These are phyloP conservation scores for Penicillium alfredii DNA, from an alignment of 495 filamentous ascomycete genomes.

Conservation along the genomic window DNA sequence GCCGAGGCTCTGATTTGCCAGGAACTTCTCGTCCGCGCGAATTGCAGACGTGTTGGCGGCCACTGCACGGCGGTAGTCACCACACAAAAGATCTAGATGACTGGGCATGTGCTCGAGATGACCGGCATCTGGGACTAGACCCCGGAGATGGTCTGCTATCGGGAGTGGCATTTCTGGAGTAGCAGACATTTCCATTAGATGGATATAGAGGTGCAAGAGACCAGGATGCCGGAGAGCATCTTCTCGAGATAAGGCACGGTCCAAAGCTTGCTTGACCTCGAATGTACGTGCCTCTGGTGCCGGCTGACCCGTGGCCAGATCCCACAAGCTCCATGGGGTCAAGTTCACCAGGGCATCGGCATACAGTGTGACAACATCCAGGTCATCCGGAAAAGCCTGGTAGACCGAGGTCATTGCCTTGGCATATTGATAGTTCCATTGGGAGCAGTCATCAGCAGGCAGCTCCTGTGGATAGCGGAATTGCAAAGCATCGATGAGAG, in stretches of 20 bases:
- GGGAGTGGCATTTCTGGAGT: constrained; percentile 53
- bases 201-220: constrained; percentile 64
- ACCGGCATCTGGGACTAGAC: constrained; percentile 58
- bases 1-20: constrained; percentile 41
- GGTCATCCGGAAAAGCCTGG: constrained; percentile 44
- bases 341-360: constrained; percentile 65
- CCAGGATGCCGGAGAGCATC: constrained; percentile 51
- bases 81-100: constrained; percentile 61
- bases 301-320: constrained; percentile 52
- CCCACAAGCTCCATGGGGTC: constrained; percentile 63
- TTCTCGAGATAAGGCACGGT: constrained; percentile 41
- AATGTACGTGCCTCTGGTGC: constrained; percentile 47
- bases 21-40: constrained; percentile 53
- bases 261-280: constrained; percentile 51
- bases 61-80: constrained; percentile 58
- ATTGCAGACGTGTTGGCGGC: constrained; percentile 59
- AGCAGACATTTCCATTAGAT: constrained; percentile 67
- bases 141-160: constrained; percentile 53
- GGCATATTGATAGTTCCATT: constrained; percentile 54
- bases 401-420: constrained; percentile 56
- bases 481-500: constrained; percentile 52
- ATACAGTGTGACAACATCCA: constrained; percentile 57
- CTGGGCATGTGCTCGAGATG: constrained; percentile 71
- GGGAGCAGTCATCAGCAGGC: constrained; percentile 35
- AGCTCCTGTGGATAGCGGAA: constrained; percentile 47